These are phyloP conservation scores for Neonectria sp. DNA, from an alignment of 2,329 filamentous ascomycete genomes.

Conservation along the genomic window DNA sequence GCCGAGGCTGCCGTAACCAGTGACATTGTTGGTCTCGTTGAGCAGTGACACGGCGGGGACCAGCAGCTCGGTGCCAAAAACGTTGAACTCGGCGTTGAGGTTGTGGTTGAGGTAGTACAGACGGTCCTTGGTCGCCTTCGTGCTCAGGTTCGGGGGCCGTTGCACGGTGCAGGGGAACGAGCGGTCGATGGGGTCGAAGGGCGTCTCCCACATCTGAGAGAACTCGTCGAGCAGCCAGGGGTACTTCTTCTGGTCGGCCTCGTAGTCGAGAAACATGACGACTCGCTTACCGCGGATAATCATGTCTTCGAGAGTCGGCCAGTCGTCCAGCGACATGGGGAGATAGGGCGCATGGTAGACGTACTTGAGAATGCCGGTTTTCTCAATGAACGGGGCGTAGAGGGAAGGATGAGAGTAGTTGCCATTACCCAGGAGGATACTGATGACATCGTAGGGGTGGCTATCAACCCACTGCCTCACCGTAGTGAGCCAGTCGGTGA, in stretches of 20 bases:
- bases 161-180: conserved; percentile 84
- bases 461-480: conserved; percentile 80
- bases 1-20: conserved; percentile 78
- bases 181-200: conserved; percentile 78
- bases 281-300: conserved; percentile 80
- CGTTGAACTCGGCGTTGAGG: conserved; percentile 82
- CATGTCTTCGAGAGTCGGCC: conserved; percentile 87
- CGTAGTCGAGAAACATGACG: conserved; percentile 88
- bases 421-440: conserved; percentile 87
- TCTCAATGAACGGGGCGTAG: conserved; percentile 79
- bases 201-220: conserved; percentile 90
- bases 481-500: conserved; percentile 78
- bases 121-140: conserved; percentile 69
- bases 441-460: conserved; percentile 90
- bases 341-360: conserved; percentile 80
- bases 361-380: conserved; percentile 80
- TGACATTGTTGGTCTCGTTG: conserved; percentile 79
- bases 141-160: conserved; percentile 77
- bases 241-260: conserved; percentile 82
- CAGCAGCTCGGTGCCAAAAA: conserved; percentile 75
- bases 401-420: conserved; percentile 77
- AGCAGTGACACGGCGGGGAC: conserved; percentile 80
- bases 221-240: conserved; percentile 93
- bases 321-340: conserved; percentile 81
- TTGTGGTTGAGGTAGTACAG: conserved; percentile 94